Base-by-base conservation (phyloP, 768 basidiomycete species). In the Flagelloscypha sp. region DNA sequence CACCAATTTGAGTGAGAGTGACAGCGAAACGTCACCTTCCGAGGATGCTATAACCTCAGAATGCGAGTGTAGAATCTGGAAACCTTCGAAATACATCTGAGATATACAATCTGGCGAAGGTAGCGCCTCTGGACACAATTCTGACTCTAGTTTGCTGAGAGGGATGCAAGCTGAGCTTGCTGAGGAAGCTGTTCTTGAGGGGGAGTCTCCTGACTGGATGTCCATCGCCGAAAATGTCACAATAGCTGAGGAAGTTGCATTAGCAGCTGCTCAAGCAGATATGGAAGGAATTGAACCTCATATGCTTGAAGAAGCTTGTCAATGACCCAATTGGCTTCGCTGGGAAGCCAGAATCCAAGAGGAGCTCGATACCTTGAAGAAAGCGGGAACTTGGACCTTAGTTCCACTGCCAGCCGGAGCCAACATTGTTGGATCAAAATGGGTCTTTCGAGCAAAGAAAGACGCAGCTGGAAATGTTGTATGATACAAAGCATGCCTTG, bases 401-500 rank as follows among this genome's bases (percentile, higher is more conserved):
- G 48, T 50, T 0, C 43, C 56, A 3, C 25, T 32, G 16, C 61
- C 56, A 0, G 2, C 30, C 1, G 38, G 37, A 2, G 27, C 46
- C 1, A 57, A 55, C 7, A 42, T 56, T 1, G 39, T 64, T 0
- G 47, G 48, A 0, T 62, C 50, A 0, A 59, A 57, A 37, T 59
- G 59, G 56, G 55, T 61, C n/a, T 67, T 58, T 38, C 43, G 44
- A 8, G 34, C 43, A 3, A 70, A 70, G 38, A 44, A 49, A 20
- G 53, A 66, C 35, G 46, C 48, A 1, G 30, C 41, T 1, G 61
- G 66, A 1, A 45, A 48, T 2, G 41, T 65, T 15, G 42, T 44
- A 1, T 30, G 48, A 0, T 56, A 60, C 44, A 66, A 66, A 40
- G 61, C 55, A 2, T 37, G 59, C 7, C 45, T 65, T 2, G 62